A percentile compares a stretch with the other conserved stretches of the same genome.
phyloP scores from a whole-genome alignment of 2,329 filamentous ascomycete species.

The Arthroderma sp. region DNA sequence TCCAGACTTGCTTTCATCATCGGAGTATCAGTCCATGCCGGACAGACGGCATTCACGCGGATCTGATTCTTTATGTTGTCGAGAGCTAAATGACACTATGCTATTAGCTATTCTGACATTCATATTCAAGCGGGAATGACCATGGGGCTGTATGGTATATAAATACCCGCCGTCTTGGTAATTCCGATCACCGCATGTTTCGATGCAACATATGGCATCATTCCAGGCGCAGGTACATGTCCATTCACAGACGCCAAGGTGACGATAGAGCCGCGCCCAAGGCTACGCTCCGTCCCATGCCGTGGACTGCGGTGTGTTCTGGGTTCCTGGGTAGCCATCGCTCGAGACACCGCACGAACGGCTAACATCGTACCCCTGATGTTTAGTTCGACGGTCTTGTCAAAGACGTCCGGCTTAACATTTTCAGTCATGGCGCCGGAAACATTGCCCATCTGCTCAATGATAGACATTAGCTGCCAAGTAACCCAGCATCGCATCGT shows the following conservation, averaged over 20 bases:
- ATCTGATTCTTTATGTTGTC: slow-evolving; percentile 17
- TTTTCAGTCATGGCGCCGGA: too few species aligned
- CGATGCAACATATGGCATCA: slow-evolving; percentile 24
- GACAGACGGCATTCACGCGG: slow-evolving; percentile 22
- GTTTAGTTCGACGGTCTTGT: slow-evolving; percentile 18
- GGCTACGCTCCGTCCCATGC: slow-evolving; percentile 10
- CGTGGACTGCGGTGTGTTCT: slow-evolving; percentile 25
- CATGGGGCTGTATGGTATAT: too few species aligned
- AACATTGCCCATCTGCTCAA: too few species aligned
- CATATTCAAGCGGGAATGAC: too few species aligned
- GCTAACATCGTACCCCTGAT: slow-evolving; percentile 28
- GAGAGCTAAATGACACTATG: slow-evolving; percentile 10
- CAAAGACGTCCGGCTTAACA: too few species aligned
- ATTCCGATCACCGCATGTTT: slow-evolving; percentile 35
- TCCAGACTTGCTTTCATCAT: slow-evolving; percentile 15
- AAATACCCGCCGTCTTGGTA: slow-evolving; percentile 22
- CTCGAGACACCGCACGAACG: slow-evolving; percentile 19
- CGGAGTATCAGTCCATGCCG: slow-evolving; percentile 19
- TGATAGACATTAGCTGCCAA: too few species aligned
- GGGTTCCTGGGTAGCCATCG: slow-evolving; percentile 9
- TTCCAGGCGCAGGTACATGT: slow-evolving; percentile 24
- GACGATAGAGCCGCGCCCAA: slow-evolving; percentile 23
- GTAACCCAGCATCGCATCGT: background rate
- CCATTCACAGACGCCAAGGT: slow-evolving; percentile 25
- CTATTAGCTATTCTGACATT: background rate